Evolutionary conservation across 192 early-diverging fungal species (phyloP), one percentile per base, ranked within the genome.

Genomic region (Backusella morwellensis): DNA sequence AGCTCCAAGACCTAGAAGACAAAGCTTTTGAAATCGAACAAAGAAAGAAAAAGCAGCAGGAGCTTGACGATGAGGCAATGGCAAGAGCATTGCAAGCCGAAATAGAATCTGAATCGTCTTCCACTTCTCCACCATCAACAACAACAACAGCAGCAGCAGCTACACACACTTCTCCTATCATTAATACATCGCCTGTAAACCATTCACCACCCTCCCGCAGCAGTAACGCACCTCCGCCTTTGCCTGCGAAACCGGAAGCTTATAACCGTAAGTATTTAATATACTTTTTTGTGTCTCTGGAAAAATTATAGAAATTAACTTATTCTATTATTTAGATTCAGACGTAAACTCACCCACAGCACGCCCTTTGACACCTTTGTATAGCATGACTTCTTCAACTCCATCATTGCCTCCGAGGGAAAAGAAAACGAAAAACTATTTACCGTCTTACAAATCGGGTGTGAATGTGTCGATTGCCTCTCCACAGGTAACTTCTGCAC

Each of bases 31-130:
- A 75, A 50, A 40, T 68, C 17, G 29, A 75, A 35, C 26, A 68
- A 47, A 41, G 41, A 67, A 56, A 42, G 42, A 75, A 32, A 75
- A 66, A 34, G 11, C 35, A 38, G 3, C 74, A 75, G 34, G 74
- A 75, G 21, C 29, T 68, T 1, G 52, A 75, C 7, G 74, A 75
- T 66, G 66, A 44, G 11, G 74, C 74, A 4, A 42, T 68, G 11
- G 74, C 74, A 32, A 66, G 67, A 68, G 41, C 23, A 35, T 42
- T 75, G 14, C 74, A 75, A 41, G 74, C 59, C 3, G 23, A 75
- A 68, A 50, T 66, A 40, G 63, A 75, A 44, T 17, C 32, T 26
- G 63, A 67, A 42, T 26, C 40, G 14, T 34, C 54, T 23, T 38
- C 19, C 4, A 63, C 52, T 19, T 40, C 68, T 70, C 19, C 36